phyloP scores from a whole-genome alignment of 73 alveolate species.

The Tetrahymena malaccensis region DNA sequence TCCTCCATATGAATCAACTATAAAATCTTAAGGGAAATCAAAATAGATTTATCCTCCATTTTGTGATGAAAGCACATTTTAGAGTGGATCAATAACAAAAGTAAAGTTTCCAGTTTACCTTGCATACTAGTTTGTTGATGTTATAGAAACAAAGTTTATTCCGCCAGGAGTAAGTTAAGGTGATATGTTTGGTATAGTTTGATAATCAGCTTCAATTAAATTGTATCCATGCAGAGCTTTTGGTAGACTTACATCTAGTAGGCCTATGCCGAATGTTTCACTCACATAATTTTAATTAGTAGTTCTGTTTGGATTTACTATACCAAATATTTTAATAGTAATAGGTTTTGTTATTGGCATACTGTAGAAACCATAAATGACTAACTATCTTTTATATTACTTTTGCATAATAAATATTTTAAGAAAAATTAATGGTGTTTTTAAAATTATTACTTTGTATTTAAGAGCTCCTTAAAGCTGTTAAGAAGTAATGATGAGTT shows the following conservation, averaged over 20 bases:
- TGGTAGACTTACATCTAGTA: neutral
- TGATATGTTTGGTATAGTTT: conserved; percentile 1
- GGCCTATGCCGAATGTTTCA: conserved; percentile 14
- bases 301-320: conserved; percentile 25
- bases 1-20: conserved; percentile 28
- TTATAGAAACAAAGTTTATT: neutral
- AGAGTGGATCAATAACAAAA: conserved; percentile 5
- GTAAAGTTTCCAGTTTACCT: conserved; percentile 21
- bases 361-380: conserved; percentile 12
- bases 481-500: conserved; percentile 1
- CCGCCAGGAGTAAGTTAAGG: conserved; percentile 28
- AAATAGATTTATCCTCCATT: conserved; percentile 31
- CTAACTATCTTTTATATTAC: neutral
- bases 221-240: conserved; percentile 19
- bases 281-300: conserved; percentile 2
- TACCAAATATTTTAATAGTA: conserved; percentile 15
- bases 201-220: neutral
- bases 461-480: conserved; percentile 21
- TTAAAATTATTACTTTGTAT: neutral
- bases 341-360: neutral
- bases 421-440: neutral
- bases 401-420: neutral
- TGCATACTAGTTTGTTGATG: neutral
- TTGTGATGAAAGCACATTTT: conserved; percentile 4
- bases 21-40: conserved; percentile 35